Base-by-base conservation (phyloP, 1,139 yeast species). In the Lodderomyces beijingensis region DNA sequence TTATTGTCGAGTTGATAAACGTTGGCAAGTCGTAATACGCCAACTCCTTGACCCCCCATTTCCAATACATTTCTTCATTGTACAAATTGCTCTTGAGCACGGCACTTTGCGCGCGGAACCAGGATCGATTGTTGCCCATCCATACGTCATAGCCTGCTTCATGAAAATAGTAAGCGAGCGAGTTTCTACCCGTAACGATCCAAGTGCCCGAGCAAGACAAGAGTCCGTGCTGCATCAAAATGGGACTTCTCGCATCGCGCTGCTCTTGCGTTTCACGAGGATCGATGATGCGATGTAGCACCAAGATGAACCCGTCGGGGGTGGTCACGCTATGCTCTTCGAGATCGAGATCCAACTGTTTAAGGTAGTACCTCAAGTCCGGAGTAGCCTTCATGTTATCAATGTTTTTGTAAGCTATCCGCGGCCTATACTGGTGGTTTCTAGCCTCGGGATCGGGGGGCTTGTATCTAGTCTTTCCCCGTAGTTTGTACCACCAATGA, bases 71-170 rank as follows among this genome's bases (percentile, higher is more conserved):
- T 59, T 75, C 57, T 61, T 59, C 38, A 66, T 74, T 59, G 77
- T 75, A 45, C 48, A 62, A 39, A 59, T 62, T 38, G 41, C 66
- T 59, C 57, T 63, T 38, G 42, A 47, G 43, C n/a, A 37, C 47
- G 1, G 58, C 49, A 53, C 85, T 93, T 34, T 69, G 62, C 0
- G 95, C 86, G 25, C 70, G 65, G 53, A 88, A 86, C 21, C 95
- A 93, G 41, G 95, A 79, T 38, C 98, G 62, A 52, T 89, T 89
- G 51, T 89, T 88, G 1, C 96, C 97, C 35, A 91, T 57, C 96
- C 97, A 91, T 1, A 91, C 91, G 46, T 91, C 97, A 51, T 70
- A 87, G 0, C 95, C 95, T 20, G 62, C 55, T 16, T 70, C 62
- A 27, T 67, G 57, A 18, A 89, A 62, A 44, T 65, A 71, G 44